Evolutionary conservation across 306 rosid genomes (phyloP), one percentile per base, ranked within the genome.

Genomic region (Albizia julibrissin): DNA sequence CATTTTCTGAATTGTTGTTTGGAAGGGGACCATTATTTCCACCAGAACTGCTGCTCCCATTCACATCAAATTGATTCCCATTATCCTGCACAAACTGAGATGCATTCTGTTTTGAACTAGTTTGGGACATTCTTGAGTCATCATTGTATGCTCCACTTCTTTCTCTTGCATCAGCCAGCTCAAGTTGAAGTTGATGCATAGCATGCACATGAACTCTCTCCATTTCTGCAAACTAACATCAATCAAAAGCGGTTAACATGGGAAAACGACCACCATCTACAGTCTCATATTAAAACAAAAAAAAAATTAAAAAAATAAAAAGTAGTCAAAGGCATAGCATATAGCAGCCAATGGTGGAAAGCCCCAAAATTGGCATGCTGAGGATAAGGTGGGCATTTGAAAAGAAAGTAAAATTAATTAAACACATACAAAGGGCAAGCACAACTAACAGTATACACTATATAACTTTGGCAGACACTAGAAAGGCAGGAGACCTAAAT

Each of bases 191-290:
- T 75, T 96, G 98, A 76, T 96, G 99, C 49, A 96, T 27, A 2
- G 97, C 22, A 83, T 92, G 95, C 88, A 92, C 62, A 84, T 96
- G 99, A 85, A 83, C 85, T 89, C 98, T 92, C 80, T 96, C 99
- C 94, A 93, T 88, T 86, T 96, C 99, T 52, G 97, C 92, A 85
- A 84, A 91, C 99, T 96, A 87, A 34, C 43, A 83, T 75, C 83
- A 82, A 87, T 24, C 83, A 74, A 58, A 58, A 72, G 82, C 58
- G 61, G 44, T 52, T 69, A 39, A 78, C 67, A 64, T n/a, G 68
- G 68, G 33, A 64, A 74, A 62, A 69, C 43, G 44, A 83, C 74
- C 31, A 80, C 65, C 2, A 29, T 39, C 65, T 50, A 40, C 43
- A 22, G 56, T 50, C 81, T 71, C 3, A 49, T 27, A 74, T 52